Conservation (phyloP, 1,139 yeast species). For the Debaryomycetaceae sp. region DNA sequence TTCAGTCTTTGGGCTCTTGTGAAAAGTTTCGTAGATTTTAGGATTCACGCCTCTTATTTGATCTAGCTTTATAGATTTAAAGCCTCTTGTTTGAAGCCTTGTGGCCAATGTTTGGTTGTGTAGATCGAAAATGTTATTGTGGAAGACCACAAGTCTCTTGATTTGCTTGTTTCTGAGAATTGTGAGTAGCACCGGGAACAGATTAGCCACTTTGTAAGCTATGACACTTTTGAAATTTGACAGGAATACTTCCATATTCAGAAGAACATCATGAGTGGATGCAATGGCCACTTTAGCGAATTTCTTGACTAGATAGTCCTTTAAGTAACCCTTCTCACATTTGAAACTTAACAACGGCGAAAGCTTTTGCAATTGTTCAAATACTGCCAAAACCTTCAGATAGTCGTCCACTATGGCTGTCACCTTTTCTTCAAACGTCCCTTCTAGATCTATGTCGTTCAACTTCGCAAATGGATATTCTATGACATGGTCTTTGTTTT, state of each 20-base stretch:
- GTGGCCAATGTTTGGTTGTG: not conserved
- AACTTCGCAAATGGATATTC: slow-evolving; percentile 26
- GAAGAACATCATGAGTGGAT: slow-evolving; percentile 1
- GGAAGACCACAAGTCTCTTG: slow-evolving; percentile 4
- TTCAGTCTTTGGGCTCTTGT: not conserved
- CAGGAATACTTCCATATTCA: slow-evolving; percentile 1
- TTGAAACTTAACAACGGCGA: slow-evolving; percentile 28
- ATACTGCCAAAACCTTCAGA: slow-evolving; percentile 16
- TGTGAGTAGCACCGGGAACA: slow-evolving; percentile 3
- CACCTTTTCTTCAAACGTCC: slow-evolving; percentile 9
- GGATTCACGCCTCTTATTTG: slow-evolving; percentile 1
- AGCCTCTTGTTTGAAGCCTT: not conserved
- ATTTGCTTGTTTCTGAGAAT: slow-evolving; percentile 2
- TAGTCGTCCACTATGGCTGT: slow-evolving; percentile 4
- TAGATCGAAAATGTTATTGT: slow-evolving; percentile 1
- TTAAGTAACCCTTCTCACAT: slow-evolving; percentile 10
- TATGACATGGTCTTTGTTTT: not conserved
- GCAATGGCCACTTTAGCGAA: slow-evolving; percentile 3
- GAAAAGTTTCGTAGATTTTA: slow-evolving; percentile 2
- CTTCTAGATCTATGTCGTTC: slow-evolving; percentile 1
- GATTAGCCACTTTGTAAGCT: not conserved
- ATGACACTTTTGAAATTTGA: slow-evolving; percentile 3
- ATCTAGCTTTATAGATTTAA: not conserved
- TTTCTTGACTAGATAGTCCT: slow-evolving; percentile 2
- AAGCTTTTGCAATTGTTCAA: slow-evolving; percentile 22